These are phyloP conservation scores for Moesziomyces sp. DNA, from an alignment of 1,284 basidiomycete genomes.

Conservation along the genomic window DNA sequence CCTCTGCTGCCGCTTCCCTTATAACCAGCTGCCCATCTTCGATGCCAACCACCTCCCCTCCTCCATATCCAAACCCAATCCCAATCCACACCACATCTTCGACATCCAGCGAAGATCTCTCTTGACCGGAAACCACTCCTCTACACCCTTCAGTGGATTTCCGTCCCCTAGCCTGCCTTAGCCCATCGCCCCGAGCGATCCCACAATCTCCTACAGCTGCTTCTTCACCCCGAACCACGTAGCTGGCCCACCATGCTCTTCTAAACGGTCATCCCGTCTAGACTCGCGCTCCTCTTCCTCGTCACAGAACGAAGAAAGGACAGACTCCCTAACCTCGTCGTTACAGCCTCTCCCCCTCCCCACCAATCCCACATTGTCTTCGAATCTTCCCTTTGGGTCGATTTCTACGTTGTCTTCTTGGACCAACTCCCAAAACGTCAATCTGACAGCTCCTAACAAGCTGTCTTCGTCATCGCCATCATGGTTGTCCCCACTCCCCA, in stretches of 20 bases:
- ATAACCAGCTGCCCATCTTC: conserved; percentile 7
- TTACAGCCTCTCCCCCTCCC: conserved; percentile 40
- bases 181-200: conserved; percentile 25
- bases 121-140: conserved; percentile 19
- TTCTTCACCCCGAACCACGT: conserved; percentile 45
- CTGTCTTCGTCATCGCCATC: conserved; percentile 44
- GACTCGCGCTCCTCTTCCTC: conserved; percentile 38
- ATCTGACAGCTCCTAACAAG: conserved; percentile 43
- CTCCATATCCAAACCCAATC: conserved; percentile 5
- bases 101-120: conserved; percentile 8
- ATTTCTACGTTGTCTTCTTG: conserved; percentile 53
- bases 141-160: conserved; percentile 8
- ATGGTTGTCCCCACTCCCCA: conserved; percentile 46
- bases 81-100: conserved; percentile 25
- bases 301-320: conserved; percentile 47
- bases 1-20: conserved; percentile 21
- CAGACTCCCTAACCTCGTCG: conserved; percentile 41
- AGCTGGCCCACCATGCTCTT: conserved; percentile 56
- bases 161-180: conserved; percentile 18
- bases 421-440: conserved; percentile 31
- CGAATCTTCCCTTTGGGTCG: conserved; percentile 50
- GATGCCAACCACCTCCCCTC: not conserved
- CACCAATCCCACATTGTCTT: conserved; percentile 24
- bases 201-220: conserved; percentile 49
- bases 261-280: conserved; percentile 50